Base-by-base conservation (phyloP, 129 eudicot species). In the Artemisia tridentata region DNA sequence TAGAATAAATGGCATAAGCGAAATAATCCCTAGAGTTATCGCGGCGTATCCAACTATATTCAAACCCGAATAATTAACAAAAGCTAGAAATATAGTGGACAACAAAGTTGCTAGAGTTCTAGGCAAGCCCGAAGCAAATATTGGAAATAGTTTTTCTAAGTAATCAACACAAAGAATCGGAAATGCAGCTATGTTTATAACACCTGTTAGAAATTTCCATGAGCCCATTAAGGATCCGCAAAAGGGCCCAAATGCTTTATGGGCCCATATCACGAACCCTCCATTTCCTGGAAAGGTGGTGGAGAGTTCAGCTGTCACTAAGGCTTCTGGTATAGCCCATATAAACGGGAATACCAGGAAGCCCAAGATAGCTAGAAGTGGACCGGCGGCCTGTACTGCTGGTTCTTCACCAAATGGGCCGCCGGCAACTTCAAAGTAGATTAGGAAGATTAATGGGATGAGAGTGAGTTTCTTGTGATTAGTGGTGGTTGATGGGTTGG, bases 311-410 rank as follows among this genome's bases (percentile, higher is more conserved):
- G 87, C 87, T 27, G 87, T 83, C 67, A 83, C 80, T 0, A 83
- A 84, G 4, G 91, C 87, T 34, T 86, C 91, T 23, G 91, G 91
- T 61, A 81, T 60, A 58, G 84, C 79, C 89, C 89, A 85, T 16
- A 85, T 81, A 47, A 85, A 85, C 0, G 86, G 90, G 65, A 85
- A 85, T 18, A 85, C 64, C 1, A 81, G 54, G 62, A 85, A 85
- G 0, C 90, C 90, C 20, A 85, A 70, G 11, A 85, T 79, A 7
- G 80, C 86, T 0, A 81, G 12, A 25, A 86, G 85, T 1, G 87
- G 55, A 7, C 45, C 45, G 45, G 45, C 45, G 45, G 45, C 45
- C 45, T 38, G 45, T 38, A 38, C 45, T 38, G 45, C 45, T 38
- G 45, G 45, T 7, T 38, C 45, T 38, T 38, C 45, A 38, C 45